A percentile compares a stretch with the other conserved stretches of the same genome.
phyloP scores from a whole-genome alignment of 2,329 filamentous ascomycete genomes.

The Arthrobotrys sphaeroides region DNA sequence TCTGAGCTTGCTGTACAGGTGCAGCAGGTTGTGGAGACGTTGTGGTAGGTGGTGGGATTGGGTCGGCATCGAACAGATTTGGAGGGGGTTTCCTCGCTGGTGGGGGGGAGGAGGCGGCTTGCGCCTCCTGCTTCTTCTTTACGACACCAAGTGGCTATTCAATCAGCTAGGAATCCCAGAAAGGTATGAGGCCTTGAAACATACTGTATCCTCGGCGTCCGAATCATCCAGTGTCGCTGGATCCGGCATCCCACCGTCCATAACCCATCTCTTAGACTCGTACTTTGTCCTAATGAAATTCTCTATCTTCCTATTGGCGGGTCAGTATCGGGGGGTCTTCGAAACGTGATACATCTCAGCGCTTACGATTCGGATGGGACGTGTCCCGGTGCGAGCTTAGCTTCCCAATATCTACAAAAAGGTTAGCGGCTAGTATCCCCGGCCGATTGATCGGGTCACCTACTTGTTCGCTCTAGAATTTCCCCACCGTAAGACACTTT shows the following conservation, averaged over 20 bases:
- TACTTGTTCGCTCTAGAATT: conserved; percentile 95
- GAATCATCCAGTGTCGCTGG: conserved; percentile 85
- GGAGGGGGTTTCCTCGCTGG: conserved; percentile 59
- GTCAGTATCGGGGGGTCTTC: conserved; percentile 33
- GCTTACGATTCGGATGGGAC: conserved; percentile 83
- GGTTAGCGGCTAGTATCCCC: conserved; percentile 56
- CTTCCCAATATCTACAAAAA: conserved; percentile 80
- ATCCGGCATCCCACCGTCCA: conserved; percentile 94
- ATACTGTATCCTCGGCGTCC: conserved; percentile 81
- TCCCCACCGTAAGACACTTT: conserved; percentile 93
- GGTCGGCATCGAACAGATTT: conserved; percentile 84
- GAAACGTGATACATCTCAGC: background rate
- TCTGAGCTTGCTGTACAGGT: conserved; percentile 72
- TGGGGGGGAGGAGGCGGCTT: conserved; percentile 59
- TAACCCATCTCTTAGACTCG: conserved; percentile 98
- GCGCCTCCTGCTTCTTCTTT: conserved; percentile 74
- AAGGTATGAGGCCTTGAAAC: conserved; percentile 71
- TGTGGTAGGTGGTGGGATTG: conserved; percentile 72
- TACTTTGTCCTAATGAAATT: conserved; percentile 99
- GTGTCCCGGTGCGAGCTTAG: conserved; percentile 89
- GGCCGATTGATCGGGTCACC: conserved; percentile 56
- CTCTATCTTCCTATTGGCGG: conserved; percentile 79
- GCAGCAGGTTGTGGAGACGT: conserved; percentile 75
- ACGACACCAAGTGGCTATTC: conserved; percentile 72
- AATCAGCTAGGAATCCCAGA: conserved; percentile 66